Evolutionary conservation across 2,329 filamentous ascomycete species (phyloP).

Genomic region (Calonectria fujianensis): DNA sequence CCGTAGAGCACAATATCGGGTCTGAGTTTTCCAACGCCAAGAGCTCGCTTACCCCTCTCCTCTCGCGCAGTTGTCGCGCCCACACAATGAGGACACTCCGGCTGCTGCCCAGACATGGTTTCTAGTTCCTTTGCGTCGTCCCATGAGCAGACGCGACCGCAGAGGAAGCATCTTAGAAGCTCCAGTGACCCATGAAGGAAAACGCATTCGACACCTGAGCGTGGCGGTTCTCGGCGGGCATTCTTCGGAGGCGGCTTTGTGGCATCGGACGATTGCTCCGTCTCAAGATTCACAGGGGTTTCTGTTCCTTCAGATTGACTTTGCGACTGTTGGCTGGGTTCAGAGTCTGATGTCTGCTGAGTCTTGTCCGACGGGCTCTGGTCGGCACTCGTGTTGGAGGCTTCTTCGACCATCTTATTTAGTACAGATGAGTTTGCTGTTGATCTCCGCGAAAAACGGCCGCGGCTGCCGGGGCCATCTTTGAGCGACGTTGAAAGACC

Average conservation of each 20-base stretch:
- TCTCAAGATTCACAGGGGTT: conserved; percentile 42
- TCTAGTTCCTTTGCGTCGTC: conserved; percentile 73
- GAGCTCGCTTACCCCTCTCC: conserved; percentile 79
- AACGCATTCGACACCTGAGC: conserved; percentile 77
- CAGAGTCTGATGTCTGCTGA: conserved; percentile 47
- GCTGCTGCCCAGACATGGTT: conserved; percentile 78
- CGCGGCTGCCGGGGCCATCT: conserved; percentile 77
- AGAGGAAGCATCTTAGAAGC: conserved; percentile 78
- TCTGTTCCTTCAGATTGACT: conserved; percentile 43
- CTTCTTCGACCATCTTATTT: conserved; percentile 63
- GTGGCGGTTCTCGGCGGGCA: conserved; percentile 54
- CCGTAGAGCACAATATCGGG: conserved; percentile 86
- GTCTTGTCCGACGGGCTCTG: conserved; percentile 50
- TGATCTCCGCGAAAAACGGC: conserved; percentile 74
- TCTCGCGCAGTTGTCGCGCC: conserved; percentile 77
- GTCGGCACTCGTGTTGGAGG: conserved; percentile 45
- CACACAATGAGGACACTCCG: conserved; percentile 79
- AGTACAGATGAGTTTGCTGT: conserved; percentile 60
- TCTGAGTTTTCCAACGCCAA: conserved; percentile 80
- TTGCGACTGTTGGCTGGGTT: conserved; percentile 45
- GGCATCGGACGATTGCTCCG: conserved; percentile 48
- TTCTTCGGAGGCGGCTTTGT: conserved; percentile 48
- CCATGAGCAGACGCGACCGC: conserved; percentile 75
- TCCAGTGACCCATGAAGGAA: conserved; percentile 83
- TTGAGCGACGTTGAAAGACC: conserved; percentile 78